Conservation (phyloP, 192 early-diverging fungal species). For the Coemansia sp. region DNA sequence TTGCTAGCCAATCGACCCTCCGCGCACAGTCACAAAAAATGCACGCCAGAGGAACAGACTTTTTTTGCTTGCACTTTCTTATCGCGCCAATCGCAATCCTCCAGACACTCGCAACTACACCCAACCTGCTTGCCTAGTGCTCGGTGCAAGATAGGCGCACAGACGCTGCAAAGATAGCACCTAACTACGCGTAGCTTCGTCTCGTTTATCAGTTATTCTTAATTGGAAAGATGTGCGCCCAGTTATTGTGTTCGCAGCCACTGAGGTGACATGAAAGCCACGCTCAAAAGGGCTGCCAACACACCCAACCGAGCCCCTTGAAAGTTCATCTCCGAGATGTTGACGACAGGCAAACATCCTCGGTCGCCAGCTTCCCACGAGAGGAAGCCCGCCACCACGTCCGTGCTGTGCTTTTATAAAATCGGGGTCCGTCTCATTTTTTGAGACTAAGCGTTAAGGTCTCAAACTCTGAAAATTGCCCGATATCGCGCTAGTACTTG, state of each 20-base stretch:
- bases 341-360: slow-evolving; percentile 57
- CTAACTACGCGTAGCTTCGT: too few relatives aligned
- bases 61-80: slow-evolving; percentile 8
- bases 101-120: too few relatives aligned
- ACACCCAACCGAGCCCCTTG: slow-evolving; percentile 47
- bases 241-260: slow-evolving; percentile 53
- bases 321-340: slow-evolving; percentile 44
- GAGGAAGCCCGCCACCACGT: slow-evolving; percentile 21
- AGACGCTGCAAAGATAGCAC: too few relatives aligned
- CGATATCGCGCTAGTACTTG: not conserved
- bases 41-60: not conserved
- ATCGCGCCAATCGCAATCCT: slow-evolving; percentile 49
- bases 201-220: not conserved
- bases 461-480: not conserved
- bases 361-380: slow-evolving; percentile 12
- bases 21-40: not conserved
- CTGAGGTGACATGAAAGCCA: slow-evolving; percentile 45
- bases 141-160: too few relatives aligned
- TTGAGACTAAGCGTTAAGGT: slow-evolving; percentile 52
- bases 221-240: slow-evolving; percentile 16
- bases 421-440: slow-evolving; percentile 50
- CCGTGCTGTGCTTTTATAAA: slow-evolving; percentile 57
- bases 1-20: slow-evolving; percentile 25
- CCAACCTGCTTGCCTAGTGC: too few relatives aligned
- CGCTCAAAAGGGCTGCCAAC: slow-evolving; percentile 15